Conservation (phyloP, 2,329 filamentous ascomycete species). For the Parastagonospora nodorum region DNA sequence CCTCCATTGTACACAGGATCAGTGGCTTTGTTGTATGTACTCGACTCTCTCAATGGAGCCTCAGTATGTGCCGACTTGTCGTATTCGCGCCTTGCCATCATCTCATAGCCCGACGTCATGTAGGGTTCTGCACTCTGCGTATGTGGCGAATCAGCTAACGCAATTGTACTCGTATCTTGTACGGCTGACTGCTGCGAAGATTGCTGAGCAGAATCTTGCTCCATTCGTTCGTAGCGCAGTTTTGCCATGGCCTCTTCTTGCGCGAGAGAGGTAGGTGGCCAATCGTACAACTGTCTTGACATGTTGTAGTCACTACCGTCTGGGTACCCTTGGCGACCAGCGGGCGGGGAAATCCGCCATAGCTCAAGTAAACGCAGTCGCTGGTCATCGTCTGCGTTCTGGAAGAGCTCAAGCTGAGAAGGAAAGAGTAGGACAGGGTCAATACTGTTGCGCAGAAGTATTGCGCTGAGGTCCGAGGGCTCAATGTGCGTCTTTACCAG, state of each 20-base stretch:
- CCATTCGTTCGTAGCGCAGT: slow-evolving; percentile 63
- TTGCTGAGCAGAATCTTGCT: slow-evolving; percentile 31
- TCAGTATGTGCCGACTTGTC: slow-evolving; percentile 54
- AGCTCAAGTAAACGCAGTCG: slow-evolving; percentile 77
- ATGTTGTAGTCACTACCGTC: slow-evolving; percentile 52
- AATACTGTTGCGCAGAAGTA: slow-evolving; percentile 70
- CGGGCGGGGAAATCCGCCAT: slow-evolving; percentile 79
- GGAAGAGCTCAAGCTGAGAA: slow-evolving; percentile 79
- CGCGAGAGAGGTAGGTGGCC: slow-evolving; percentile 60
- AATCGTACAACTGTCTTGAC: slow-evolving; percentile 52
- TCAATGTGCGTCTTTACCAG: slow-evolving; percentile 42
- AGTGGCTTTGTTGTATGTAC: slow-evolving; percentile 61
- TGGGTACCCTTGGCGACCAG: slow-evolving; percentile 39
- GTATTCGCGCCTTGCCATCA: slow-evolving; percentile 68
- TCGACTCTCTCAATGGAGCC: slow-evolving; percentile 35
- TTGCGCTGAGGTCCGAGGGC: slow-evolving; percentile 55
- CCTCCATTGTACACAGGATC: slow-evolving; percentile 70
- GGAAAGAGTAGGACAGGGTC: slow-evolving; percentile 71
- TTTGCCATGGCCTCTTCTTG: slow-evolving; percentile 61
- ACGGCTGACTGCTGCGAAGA: slow-evolving; percentile 32
- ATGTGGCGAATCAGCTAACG: slow-evolving; percentile 23
- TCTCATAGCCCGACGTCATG: slow-evolving; percentile 80
- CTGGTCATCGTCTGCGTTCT: slow-evolving; percentile 73
- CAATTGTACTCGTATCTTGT: slow-evolving; percentile 32
- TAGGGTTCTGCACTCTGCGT: slow-evolving; percentile 72